Evolutionary conservation across 2,329 filamentous ascomycete genomes (phyloP), one percentile per base, ranked within the genome.

Genomic region (Fusarium verticillioides): DNA sequence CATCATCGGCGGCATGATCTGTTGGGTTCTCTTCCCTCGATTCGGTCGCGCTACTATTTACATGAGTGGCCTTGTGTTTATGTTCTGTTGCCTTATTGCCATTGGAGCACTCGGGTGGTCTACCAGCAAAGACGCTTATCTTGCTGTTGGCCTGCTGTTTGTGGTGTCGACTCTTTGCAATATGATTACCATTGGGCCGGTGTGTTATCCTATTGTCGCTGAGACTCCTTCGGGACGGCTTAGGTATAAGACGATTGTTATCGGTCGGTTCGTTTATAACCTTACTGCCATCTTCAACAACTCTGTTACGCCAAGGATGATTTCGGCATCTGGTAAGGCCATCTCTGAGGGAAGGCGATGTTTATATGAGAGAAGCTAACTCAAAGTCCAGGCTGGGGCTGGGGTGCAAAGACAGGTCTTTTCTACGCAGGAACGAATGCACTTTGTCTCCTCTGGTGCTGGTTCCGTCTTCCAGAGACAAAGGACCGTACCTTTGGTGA

Each of bases 191-290:
- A 69, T 80, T 15, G 81, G 81, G 0, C 81, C 81, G 1, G 80
- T 82, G 19, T 81, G 81, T 44, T 84, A 84, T 74, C 80, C 81
- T 6, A 79, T 84, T 32, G 80, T 84, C 1, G 77, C 83, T 3
- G 83, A 84, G 73, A 79, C 81, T 4, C 84, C 85, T 0, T 85
- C 85, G 0, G 82, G 81, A 4, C 80, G 85, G 16, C 80, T 87
- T 4, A 80, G 84, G 15, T 81, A 82, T 39, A 85, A 86, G 78
- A 86, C 85, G 1, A 83, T 87, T 2, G 83, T 84, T 3, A 77
- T 87, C 16, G 83, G 84, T 0, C 76, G 85, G 11, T 82, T 82
- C 46, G 76, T 82, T 9, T 86, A 86, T 73, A 84, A 86, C 60
- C 71, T 85, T 5, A 77, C 80, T 46, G 82, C 80, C 56, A 82